Percentiles rank a stretch among this genome's conserved stretches.
Evolutionary conservation across 208 protist species (phyloP).

Genomic region (Trypanosoma lewisi): DNA sequence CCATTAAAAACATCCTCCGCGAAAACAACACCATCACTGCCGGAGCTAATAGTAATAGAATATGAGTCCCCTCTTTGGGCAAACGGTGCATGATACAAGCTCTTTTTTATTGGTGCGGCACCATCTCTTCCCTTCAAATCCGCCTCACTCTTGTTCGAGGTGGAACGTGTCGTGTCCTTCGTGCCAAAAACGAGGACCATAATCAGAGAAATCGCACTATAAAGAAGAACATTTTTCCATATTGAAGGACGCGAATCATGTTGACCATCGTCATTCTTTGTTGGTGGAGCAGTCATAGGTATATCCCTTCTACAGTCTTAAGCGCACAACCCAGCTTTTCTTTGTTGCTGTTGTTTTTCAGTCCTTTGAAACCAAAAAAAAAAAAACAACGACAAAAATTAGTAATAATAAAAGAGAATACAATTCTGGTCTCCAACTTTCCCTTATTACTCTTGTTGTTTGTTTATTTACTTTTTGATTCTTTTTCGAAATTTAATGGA

Average conservation of each 20-base stretch:
- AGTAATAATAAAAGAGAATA: not conserved
- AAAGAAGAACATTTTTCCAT: conserved; percentile 16
- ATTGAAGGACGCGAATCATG: not conserved
- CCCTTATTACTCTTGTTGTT: not conserved
- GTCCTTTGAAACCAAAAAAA: not conserved
- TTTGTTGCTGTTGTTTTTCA: not conserved
- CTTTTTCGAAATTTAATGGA: not conserved
- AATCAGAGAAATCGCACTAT: conserved; percentile 1
- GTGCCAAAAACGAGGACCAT: conserved; percentile 5
- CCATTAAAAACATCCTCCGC: conserved; percentile 27
- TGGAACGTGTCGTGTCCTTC: not conserved
- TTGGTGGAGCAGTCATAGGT: not conserved
- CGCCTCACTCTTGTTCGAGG: not conserved
- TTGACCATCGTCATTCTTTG: not conserved
- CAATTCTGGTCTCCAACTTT: too few species aligned
- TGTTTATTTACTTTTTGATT: not conserved
- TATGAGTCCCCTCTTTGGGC: conserved; percentile 25
- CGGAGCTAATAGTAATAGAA: conserved; percentile 21
- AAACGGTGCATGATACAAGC: conserved; percentile 14
- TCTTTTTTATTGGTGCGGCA: not conserved
- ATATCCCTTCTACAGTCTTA: conserved; percentile 1
- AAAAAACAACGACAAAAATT: conserved; percentile 1
- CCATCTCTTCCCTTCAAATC: not conserved
- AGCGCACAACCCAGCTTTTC: not conserved
- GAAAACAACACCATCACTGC: conserved; percentile 15